A percentile compares a stretch with the other conserved stretches of the same genome.
Evolutionary conservation across 2,329 filamentous ascomycete genomes (phyloP).

Genomic region (Pyrenochaeta sp.): DNA sequence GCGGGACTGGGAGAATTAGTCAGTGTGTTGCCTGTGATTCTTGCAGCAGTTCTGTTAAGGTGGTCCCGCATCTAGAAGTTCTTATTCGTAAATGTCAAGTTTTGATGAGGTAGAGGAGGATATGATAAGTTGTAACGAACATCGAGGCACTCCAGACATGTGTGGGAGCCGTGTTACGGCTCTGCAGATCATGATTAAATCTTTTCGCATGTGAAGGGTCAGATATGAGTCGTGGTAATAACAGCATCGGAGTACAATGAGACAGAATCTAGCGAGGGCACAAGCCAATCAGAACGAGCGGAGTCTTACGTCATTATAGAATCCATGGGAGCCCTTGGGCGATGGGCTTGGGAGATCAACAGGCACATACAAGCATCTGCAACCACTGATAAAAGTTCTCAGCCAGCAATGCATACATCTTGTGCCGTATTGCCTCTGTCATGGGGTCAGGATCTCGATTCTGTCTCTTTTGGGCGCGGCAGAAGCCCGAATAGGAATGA

Average conservation of each 20-base stretch:
- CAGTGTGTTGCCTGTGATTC: conserved; percentile 75
- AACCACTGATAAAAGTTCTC: background rate
- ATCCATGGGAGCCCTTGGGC: background rate
- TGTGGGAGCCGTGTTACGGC: no score
- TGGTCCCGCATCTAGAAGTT: conserved; percentile 37
- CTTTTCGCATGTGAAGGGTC: no score
- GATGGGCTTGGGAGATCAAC: background rate
- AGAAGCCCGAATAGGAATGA: conserved; percentile 11
- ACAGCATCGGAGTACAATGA: background rate
- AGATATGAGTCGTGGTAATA: no score
- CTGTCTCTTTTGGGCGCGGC: conserved; percentile 12
- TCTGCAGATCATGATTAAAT: no score
- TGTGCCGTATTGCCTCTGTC: background rate
- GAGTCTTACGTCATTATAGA: conserved; percentile 5
- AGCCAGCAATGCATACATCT: background rate
- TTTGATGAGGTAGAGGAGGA: no score
- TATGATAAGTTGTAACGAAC: no score
- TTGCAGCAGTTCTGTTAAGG: conserved; percentile 60
- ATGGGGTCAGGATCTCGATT: conserved; percentile 1
- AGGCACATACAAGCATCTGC: background rate
- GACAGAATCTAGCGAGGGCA: background rate
- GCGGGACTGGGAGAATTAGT: conserved; percentile 77
- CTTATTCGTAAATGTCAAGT: no score
- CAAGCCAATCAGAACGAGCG: background rate
- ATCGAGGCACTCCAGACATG: no score